Conservation (phyloP, 495 filamentous ascomycete genomes). For the Talaromyces thailandensis region DNA sequence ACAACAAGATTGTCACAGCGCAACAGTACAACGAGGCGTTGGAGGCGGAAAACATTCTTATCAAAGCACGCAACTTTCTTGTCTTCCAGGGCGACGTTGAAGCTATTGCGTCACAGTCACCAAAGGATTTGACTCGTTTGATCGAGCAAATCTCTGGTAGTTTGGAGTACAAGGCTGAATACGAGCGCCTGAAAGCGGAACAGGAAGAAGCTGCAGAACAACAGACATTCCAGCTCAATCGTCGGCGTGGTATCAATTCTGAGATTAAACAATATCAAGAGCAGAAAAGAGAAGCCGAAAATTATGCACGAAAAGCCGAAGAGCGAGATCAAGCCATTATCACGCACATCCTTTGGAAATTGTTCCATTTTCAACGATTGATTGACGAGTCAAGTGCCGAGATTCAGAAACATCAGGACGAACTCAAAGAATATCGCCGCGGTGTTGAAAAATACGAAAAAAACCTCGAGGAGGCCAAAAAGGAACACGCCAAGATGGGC, state of each 20-base stretch:
- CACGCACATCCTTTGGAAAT: conserved; percentile 91
- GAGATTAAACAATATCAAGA: conserved; percentile 97
- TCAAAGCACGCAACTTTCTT: conserved; percentile 95
- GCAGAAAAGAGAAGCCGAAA: conserved; percentile 93
- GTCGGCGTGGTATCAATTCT: conserved; percentile 88
- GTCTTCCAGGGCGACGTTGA: conserved; percentile 99
- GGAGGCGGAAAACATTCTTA: conserved; percentile 90
- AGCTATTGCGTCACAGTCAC: conserved; percentile 90
- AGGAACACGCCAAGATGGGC: conserved; percentile 69
- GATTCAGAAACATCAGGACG: conserved; percentile 90
- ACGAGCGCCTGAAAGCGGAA: conserved; percentile 78
- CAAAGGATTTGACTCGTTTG: conserved; percentile 84
- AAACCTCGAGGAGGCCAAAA: conserved; percentile 77
- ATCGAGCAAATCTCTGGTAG: conserved; percentile 98
- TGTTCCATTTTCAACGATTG: conserved; percentile 88
- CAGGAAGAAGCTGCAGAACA: conserved; percentile 82
- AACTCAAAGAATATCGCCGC: conserved; percentile 87
- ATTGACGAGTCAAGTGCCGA: conserved; percentile 87
- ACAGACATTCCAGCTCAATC: conserved; percentile 74
- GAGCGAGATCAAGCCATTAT: conserved; percentile 90
- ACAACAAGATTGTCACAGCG: conserved; percentile 79
- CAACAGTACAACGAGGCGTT: conserved; percentile 90
- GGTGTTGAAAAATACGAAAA: conserved; percentile 78
- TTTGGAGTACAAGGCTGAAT: conserved; percentile 90
- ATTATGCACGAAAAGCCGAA: conserved; percentile 76